These are phyloP conservation scores for Lagenidium sp. DNA, from an alignment of 352 stramenopile species.

Conservation along the genomic window DNA sequence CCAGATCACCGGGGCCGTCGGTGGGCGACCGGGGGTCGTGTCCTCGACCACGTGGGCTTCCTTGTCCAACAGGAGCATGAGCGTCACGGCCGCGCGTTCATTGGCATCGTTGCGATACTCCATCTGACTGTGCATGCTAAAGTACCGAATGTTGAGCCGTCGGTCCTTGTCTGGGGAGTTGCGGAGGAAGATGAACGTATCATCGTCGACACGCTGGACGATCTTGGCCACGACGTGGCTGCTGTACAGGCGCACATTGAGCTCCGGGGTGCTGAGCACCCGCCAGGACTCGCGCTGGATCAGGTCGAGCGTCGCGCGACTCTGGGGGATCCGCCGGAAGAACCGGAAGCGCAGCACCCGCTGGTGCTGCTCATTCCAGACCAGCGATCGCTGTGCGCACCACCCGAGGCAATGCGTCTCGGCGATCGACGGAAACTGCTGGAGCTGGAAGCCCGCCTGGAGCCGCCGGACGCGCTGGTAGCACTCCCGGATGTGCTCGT, in stretches of 20 bases:
- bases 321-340: slow-evolving; percentile 8
- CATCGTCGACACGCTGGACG: slow-evolving; percentile 7
- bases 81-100: neutral
- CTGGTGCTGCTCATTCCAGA: neutral
- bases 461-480: slow-evolving; percentile 4
- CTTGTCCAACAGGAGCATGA: slow-evolving; percentile 9
- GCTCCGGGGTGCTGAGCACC: slow-evolving; percentile 5
- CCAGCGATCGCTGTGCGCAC: slow-evolving; percentile 9
- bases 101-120: slow-evolving; percentile 9
- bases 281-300: slow-evolving; percentile 6
- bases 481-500: neutral
- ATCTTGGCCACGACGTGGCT: slow-evolving; percentile 10
- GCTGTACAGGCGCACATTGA: slow-evolving; percentile 13
- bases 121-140: slow-evolving; percentile 6
- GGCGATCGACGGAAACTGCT: slow-evolving; percentile 3
- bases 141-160: slow-evolving; percentile 9
- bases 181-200: slow-evolving; percentile 11
- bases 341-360: slow-evolving; percentile 14
- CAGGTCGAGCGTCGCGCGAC: slow-evolving; percentile 9
- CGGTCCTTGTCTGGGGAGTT: slow-evolving; percentile 13
- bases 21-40: neutral
- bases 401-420: slow-evolving; percentile 16
- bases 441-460: neutral
- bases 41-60: neutral
- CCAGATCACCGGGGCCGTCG: slow-evolving; percentile 12